Percentiles rank a stretch among this genome's conserved stretches.
Conservation (phyloP, 1,284 basidiomycete genomes). For the Lignosus rhinocerotis region DNA sequence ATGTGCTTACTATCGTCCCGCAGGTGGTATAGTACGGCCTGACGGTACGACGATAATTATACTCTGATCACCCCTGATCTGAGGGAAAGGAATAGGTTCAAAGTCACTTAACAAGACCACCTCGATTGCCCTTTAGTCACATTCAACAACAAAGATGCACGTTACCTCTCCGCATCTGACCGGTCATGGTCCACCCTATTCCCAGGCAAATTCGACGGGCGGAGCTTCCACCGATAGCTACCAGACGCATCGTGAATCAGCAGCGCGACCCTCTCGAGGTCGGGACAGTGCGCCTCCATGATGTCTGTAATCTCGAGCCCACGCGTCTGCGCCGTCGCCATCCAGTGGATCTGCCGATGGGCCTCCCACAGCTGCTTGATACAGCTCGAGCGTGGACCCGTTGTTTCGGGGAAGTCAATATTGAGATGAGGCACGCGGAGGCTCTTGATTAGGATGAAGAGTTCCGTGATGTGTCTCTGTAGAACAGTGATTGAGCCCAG, state of each 20-base stretch:
- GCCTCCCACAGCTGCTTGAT: background rate
- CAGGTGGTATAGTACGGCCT: too few species aligned
- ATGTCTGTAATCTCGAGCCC: conserved; percentile 1
- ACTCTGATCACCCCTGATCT: background rate
- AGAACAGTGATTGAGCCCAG: background rate
- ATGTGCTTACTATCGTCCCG: too few species aligned
- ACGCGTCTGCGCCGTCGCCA: background rate
- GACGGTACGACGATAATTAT: too few species aligned
- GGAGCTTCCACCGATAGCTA: conserved; percentile 8
- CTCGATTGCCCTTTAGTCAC: too few species aligned
- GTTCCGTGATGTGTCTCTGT: background rate
- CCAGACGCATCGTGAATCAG: conserved; percentile 5
- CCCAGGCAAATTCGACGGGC: background rate
- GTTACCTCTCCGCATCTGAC: background rate
- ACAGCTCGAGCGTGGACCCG: conserved; percentile 1
- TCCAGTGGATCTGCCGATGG: background rate
- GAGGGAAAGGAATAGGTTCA: conserved; percentile 1
- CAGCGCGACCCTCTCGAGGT: conserved; percentile 1
- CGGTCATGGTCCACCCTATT: background rate
- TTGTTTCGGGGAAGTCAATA: conserved; percentile 7
- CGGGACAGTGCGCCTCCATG: conserved; percentile 1
- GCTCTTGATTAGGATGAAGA: background rate
- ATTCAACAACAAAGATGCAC: background rate
- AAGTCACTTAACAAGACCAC: background rate
- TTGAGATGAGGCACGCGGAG: conserved; percentile 1